Evolutionary conservation across 176 grass and related monocot species (phyloP).

Genomic region (Guadua angustifolia): DNA sequence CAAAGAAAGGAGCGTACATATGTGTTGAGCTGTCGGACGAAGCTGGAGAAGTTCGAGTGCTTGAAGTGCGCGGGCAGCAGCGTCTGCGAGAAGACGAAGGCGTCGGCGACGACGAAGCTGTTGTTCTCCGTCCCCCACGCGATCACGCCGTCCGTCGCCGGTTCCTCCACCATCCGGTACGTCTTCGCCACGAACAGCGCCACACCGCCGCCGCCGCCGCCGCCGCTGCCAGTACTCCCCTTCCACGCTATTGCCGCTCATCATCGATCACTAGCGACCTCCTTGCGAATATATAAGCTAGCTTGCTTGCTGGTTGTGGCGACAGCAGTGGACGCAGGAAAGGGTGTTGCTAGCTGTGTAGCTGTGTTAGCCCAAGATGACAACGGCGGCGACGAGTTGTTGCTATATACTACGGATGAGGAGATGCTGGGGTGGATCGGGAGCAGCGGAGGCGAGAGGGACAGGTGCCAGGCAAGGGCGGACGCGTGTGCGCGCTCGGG

Average conservation of each 20-base stretch:
- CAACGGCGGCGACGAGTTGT: constrained; percentile 6
- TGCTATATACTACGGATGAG: not conserved
- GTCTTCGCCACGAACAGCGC: constrained; percentile 87
- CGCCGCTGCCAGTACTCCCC: not conserved
- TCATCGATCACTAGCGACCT: not conserved
- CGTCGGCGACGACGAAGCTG: constrained; percentile 86
- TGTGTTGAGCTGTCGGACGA: constrained; percentile 93
- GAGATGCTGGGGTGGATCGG: too few relatives aligned
- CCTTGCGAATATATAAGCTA: not conserved
- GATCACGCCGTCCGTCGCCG: constrained; percentile 64
- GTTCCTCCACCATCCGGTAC: constrained; percentile 83
- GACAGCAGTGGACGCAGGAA: not conserved
- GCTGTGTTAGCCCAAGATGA: constrained; percentile 36
- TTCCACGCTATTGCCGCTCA: not conserved
- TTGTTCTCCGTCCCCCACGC: constrained; percentile 71
- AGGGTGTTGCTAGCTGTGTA: not conserved
- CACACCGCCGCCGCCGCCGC: constrained; percentile 21
- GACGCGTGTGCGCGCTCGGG: constrained; percentile 57
- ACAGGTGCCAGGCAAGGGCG: constrained; percentile 51
- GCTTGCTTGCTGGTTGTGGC: not conserved
- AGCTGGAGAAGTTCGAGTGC: constrained; percentile 95
- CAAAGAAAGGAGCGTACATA: constrained; percentile 50
- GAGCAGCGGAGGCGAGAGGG: not conserved
- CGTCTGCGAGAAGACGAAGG: constrained; percentile 74
- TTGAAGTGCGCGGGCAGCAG: constrained; percentile 89